Evolutionary conservation across 257 asterid species (phyloP).

Genomic region (Solanum corneliomulleri): DNA sequence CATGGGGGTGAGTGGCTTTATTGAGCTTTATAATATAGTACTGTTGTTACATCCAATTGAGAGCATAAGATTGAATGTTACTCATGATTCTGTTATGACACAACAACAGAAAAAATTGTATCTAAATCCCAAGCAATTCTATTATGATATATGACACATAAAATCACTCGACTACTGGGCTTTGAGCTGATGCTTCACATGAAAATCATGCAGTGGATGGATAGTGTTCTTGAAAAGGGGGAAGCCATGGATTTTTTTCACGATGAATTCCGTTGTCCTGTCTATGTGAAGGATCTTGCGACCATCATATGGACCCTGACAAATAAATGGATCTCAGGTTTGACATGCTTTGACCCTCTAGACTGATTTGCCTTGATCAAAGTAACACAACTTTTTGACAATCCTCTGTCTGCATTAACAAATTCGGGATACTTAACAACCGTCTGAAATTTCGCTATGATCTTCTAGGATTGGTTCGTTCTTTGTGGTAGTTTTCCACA

Average conservation of each 20-base stretch:
- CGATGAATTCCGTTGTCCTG: slow-evolving; percentile 92
- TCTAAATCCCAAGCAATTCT: background rate
- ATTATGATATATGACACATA: background rate
- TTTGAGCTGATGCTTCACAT: background rate
- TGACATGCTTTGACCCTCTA: slow-evolving; percentile 2
- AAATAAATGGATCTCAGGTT: slow-evolving; percentile 76
- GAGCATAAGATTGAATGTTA: background rate
- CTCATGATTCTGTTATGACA: background rate
- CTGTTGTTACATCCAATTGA: background rate
- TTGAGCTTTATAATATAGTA: background rate
- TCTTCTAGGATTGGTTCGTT: background rate
- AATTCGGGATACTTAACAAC: background rate
- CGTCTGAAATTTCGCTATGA: background rate
- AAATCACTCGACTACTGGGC: background rate
- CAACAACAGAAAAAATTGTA: background rate
- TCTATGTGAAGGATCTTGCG: slow-evolving; percentile 81
- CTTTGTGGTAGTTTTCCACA: background rate
- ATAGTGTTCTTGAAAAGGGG: slow-evolving; percentile 64
- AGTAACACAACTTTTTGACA: background rate
- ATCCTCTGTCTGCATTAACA: background rate
- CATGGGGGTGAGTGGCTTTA: background rate
- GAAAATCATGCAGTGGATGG: slow-evolving; percentile 72
- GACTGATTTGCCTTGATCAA: background rate
- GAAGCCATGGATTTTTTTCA: slow-evolving; percentile 55
- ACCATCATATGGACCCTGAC: slow-evolving; percentile 27